Conservation (phyloP, 2,329 filamentous ascomycete genomes). For the Cercospora beticola region DNA sequence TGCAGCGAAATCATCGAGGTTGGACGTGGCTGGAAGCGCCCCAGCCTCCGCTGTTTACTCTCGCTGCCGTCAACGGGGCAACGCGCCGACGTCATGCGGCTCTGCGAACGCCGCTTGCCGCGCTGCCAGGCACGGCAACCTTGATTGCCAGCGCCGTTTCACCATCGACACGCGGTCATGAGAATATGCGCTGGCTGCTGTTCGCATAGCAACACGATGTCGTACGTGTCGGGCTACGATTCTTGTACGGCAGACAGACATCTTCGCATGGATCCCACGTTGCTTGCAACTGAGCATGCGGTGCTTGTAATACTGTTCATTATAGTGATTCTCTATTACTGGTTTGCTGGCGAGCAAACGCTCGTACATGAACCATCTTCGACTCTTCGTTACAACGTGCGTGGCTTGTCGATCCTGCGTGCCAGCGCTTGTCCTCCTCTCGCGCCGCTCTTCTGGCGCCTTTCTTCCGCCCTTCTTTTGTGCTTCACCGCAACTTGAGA, state of each 20-base stretch:
- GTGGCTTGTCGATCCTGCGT: background rate
- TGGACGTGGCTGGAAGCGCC: constrained; percentile 11
- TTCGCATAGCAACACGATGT: background rate
- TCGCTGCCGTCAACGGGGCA: background rate
- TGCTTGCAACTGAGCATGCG: background rate
- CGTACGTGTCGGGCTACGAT: background rate
- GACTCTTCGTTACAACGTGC: background rate
- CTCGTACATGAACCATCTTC: background rate
- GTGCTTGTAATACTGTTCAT: background rate
- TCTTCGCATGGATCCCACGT: background rate
- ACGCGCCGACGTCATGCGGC: constrained; percentile 12
- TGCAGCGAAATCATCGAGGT: constrained; percentile 16
- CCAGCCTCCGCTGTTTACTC: constrained; percentile 10
- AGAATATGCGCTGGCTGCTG: background rate
- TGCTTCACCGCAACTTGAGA: background rate
- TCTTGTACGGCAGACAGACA: background rate
- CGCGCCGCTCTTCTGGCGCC: background rate
- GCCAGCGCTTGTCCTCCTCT: background rate
- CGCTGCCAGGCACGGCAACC: constrained; percentile 3
- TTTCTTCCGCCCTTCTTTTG: background rate
- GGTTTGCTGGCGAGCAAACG: background rate
- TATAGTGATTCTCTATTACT: background rate
- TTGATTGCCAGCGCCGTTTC: constrained; percentile 1
- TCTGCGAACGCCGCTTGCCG: background rate
- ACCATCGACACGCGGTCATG: background rate